Percentiles rank a stretch among this genome's conserved stretches.
phyloP scores from a whole-genome alignment of 2,329 filamentous ascomycete genomes.

The Boeremia exigua region DNA sequence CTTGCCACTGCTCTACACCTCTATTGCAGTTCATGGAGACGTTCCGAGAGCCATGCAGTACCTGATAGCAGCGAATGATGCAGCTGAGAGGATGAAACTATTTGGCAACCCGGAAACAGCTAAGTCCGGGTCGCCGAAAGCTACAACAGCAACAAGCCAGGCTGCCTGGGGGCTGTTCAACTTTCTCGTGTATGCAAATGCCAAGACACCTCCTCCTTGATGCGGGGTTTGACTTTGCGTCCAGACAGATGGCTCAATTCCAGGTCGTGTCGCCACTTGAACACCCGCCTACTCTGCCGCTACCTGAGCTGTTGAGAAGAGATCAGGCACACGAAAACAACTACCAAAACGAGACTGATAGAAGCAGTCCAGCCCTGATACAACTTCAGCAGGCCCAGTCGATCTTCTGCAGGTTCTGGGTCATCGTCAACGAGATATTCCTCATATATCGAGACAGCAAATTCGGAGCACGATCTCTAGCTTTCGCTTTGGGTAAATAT shows the following conservation, averaged over 20 bases:
- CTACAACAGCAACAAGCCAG: constrained; percentile 12
- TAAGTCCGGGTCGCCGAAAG: constrained; percentile 3
- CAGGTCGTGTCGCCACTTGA: constrained; percentile 12
- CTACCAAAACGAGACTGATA: neutral
- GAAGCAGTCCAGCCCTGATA: constrained; percentile 1
- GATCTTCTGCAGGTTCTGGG: constrained; percentile 16
- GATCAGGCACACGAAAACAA: neutral
- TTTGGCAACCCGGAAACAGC: constrained; percentile 13
- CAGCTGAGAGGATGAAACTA: constrained; percentile 13
- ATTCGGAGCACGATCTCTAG: constrained; percentile 10
- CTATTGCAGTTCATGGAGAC: constrained; percentile 15
- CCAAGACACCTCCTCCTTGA: neutral
- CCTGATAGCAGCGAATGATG: constrained; percentile 8
- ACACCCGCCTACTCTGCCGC: constrained; percentile 14
- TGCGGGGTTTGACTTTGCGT: constrained; percentile 9
- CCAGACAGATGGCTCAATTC: constrained; percentile 18
- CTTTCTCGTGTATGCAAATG: constrained; percentile 17
- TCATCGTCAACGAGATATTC: constrained; percentile 14
- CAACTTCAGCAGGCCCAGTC: constrained; percentile 11
- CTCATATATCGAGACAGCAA: constrained; percentile 16
- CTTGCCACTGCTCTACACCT: constrained; percentile 14
- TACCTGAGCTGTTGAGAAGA: constrained; percentile 6
- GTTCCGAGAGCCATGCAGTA: constrained; percentile 13
- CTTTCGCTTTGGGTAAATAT: constrained; percentile 21
- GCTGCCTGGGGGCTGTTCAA: constrained; percentile 21